Percentiles rank a stretch among this genome's conserved stretches.
phyloP scores from a whole-genome alignment of 495 filamentous ascomycete species.

The Penicillium desertorum region DNA sequence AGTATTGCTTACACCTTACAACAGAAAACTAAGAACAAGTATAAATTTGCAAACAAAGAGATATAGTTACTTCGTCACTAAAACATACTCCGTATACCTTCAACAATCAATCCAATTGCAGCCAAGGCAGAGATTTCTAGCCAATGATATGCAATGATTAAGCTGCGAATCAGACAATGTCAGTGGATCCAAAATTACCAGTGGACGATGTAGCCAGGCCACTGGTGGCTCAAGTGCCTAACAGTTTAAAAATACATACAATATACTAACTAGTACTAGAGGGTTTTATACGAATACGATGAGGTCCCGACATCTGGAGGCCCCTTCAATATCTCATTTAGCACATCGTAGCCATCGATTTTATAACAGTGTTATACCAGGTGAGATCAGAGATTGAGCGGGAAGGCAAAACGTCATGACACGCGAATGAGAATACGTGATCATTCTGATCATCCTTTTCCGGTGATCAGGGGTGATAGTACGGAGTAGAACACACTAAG shows the following conservation, averaged over 20 bases:
- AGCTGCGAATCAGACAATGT: background rate
- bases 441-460: background rate
- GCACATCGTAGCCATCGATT: background rate
- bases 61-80: background rate
- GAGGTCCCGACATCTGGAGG: background rate
- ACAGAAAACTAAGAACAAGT: background rate
- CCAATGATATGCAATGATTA: constrained; percentile 3
- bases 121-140: constrained; percentile 7
- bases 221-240: constrained; percentile 1
- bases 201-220: background rate
- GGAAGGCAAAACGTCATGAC: background rate
- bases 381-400: background rate
- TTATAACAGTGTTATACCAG: too few species aligned
- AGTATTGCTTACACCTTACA: background rate
- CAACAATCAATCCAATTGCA: constrained; percentile 4
- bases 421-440: background rate
- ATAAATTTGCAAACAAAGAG: background rate
- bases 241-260: background rate
- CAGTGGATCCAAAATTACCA: background rate
- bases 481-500: background rate
- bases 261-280: too few species aligned
- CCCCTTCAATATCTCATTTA: background rate
- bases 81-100: background rate
- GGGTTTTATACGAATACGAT: background rate
- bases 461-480: constrained; percentile 7